Conservation (phyloP, 257 asterid genomes). For the Solanum sparsipilum region DNA sequence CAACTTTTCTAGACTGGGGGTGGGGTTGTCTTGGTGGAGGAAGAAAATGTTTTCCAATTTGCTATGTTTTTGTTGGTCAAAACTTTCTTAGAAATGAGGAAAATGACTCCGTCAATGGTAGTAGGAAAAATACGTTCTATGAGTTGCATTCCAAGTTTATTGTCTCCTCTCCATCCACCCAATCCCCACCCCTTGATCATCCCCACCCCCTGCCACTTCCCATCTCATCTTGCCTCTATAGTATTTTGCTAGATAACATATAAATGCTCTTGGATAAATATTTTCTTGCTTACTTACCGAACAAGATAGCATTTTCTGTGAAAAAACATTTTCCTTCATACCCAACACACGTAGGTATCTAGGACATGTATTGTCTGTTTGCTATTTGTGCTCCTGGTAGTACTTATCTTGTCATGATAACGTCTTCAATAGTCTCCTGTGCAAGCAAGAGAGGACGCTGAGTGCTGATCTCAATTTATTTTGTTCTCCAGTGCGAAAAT, state of each 20-base stretch:
- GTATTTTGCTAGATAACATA: background rate
- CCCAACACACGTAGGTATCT: background rate
- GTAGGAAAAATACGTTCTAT: background rate
- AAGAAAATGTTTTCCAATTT: background rate
- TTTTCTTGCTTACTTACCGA: background rate
- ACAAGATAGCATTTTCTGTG: background rate
- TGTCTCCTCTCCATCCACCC: background rate
- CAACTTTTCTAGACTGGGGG: background rate
- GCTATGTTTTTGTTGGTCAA: background rate
- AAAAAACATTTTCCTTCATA: background rate
- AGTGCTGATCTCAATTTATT: background rate
- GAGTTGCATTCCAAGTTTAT: background rate
- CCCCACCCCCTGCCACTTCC: background rate
- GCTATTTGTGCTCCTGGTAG: background rate
- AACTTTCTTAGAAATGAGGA: background rate
- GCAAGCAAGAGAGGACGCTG: background rate
- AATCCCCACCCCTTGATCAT: background rate
- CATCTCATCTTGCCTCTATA: background rate
- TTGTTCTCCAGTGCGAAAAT: slow-evolving; percentile 42
- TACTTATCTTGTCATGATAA: background rate
- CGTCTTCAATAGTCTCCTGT: background rate
- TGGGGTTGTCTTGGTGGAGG: background rate
- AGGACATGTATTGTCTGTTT: background rate
- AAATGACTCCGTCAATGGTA: background rate
- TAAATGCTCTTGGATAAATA: background rate